Conservation (phyloP, 352 stramenopile genomes). For the Globisporangium cylindrosporum region DNA sequence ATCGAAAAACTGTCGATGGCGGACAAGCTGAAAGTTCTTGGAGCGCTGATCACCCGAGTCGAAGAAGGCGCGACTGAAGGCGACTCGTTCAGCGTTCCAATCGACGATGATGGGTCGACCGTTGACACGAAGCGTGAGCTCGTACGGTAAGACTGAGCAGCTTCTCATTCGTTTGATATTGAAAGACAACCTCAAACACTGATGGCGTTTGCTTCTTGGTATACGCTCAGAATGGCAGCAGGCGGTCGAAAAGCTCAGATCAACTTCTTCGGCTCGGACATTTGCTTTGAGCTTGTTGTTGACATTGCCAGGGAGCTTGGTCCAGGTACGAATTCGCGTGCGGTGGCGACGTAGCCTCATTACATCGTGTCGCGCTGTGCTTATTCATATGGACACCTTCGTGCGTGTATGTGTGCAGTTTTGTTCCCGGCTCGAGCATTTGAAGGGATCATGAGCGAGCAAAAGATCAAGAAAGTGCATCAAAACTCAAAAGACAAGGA, state of each 20-base stretch:
- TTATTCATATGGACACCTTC: neutral
- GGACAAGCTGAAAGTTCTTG: constrained; percentile 57
- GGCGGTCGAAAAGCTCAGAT: constrained; percentile 69
- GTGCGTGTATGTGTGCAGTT: constrained; percentile 23
- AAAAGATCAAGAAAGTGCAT: constrained; percentile 76
- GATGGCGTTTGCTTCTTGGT: neutral
- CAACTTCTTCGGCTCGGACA: constrained; percentile 69
- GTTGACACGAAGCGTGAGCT: constrained; percentile 70
- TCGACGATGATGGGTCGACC: constrained; percentile 27
- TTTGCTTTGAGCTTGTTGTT: constrained; percentile 75
- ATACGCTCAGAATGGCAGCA: constrained; percentile 51
- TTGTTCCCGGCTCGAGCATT: constrained; percentile 70
- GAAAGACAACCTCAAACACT: neutral
- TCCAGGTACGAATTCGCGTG: constrained; percentile 27
- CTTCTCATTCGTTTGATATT: neutral
- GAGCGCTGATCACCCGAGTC: constrained; percentile 48
- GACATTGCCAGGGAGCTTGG: constrained; percentile 61
- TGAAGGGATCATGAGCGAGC: constrained; percentile 79
- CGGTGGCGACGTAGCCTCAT: neutral
- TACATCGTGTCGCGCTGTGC: neutral
- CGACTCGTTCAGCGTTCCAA: constrained; percentile 33
- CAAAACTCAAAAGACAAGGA: constrained; percentile 72
- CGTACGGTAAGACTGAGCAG: constrained; percentile 34
- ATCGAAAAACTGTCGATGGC: constrained; percentile 45
- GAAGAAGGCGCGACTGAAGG: constrained; percentile 62